Conservation (phyloP, 2,329 filamentous ascomycete genomes). For the Scleromitrula shiraiana region DNA sequence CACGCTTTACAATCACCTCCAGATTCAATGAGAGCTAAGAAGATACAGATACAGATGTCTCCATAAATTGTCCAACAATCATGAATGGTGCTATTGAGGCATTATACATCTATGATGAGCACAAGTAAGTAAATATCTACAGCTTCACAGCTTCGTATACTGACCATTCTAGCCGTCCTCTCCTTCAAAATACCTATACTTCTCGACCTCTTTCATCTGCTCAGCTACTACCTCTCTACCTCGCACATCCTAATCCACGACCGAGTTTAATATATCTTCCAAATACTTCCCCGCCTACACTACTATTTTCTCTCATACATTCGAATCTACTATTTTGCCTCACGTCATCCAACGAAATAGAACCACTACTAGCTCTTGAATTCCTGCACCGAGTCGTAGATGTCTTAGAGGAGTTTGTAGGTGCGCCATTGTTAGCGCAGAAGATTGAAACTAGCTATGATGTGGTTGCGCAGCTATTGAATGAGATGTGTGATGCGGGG, state of each 20-base stretch:
- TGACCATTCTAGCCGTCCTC: slow-evolving; percentile 52
- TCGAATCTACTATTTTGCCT: slow-evolving; percentile 80
- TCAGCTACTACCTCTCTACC: slow-evolving; percentile 77
- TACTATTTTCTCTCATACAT: slow-evolving; percentile 82
- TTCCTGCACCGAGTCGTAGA: slow-evolving; percentile 92
- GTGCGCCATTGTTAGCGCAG: slow-evolving; percentile 72
- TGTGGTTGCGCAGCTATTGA: slow-evolving; percentile 84
- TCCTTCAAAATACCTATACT: slow-evolving; percentile 85
- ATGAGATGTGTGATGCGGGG: slow-evolving; percentile 94
- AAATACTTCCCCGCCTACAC: slow-evolving; percentile 73
- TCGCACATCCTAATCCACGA: slow-evolving; percentile 70
- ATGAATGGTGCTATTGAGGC: slow-evolving; percentile 90
- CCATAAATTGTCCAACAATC: slow-evolving; percentile 29
- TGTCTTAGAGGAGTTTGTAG: slow-evolving; percentile 88
- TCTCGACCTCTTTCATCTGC: slow-evolving; percentile 70
- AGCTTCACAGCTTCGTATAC: background rate
- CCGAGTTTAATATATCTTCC: slow-evolving; percentile 82
- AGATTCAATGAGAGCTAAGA: background rate
- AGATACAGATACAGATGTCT: slow-evolving; percentile 12
- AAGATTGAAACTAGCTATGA: slow-evolving; percentile 90
- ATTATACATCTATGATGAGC: slow-evolving; percentile 93
- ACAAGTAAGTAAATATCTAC: slow-evolving; percentile 55
- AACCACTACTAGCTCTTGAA: slow-evolving; percentile 83
- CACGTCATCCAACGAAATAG: slow-evolving; percentile 76
- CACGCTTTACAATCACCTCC: background rate